Conservation (phyloP, 1,139 yeast species). For the Nematodospora anomalae region DNA sequence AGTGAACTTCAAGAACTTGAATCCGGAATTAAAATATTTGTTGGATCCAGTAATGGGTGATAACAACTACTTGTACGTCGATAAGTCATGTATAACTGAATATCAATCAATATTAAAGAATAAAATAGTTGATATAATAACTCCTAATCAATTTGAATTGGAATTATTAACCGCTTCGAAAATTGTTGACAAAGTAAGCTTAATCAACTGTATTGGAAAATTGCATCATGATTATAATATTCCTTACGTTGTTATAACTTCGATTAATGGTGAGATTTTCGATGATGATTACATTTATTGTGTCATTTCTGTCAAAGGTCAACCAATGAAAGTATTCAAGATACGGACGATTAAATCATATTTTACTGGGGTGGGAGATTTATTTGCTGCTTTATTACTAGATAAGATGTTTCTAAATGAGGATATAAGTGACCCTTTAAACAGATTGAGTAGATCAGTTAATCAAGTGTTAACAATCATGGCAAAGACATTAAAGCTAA, state of each 20-base stretch:
- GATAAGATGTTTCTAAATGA: slow-evolving; percentile 51
- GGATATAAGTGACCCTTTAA: slow-evolving; percentile 7
- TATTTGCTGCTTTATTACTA: slow-evolving; percentile 75
- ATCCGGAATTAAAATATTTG: slow-evolving; percentile 48
- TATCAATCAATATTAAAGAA: slow-evolving; percentile 57
- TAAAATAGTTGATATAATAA: slow-evolving; percentile 61
- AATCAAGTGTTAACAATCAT: slow-evolving; percentile 53
- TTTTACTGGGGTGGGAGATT: slow-evolving; percentile 92
- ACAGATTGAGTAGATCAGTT: slow-evolving; percentile 33
- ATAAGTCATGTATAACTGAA: slow-evolving; percentile 62
- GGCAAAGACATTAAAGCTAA: slow-evolving; percentile 44
- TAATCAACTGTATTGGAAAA: slow-evolving; percentile 45
- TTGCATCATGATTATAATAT: slow-evolving; percentile 56
- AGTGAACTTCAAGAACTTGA: slow-evolving; percentile 14
- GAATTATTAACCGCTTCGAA: slow-evolving; percentile 64
- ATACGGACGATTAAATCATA: slow-evolving; percentile 64
- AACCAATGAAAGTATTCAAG: slow-evolving; percentile 31
- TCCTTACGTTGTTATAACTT: slow-evolving; percentile 66
- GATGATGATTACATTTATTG: slow-evolving; percentile 40
- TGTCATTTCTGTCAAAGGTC: slow-evolving; percentile 46
- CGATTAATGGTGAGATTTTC: slow-evolving; percentile 15
- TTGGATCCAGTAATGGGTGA: slow-evolving; percentile 96
- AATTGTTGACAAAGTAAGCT: slow-evolving; percentile 40
- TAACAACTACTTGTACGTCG: slow-evolving; percentile 79
- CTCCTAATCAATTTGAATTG: slow-evolving; percentile 92